Evolutionary conservation across 176 grass and related monocot genomes (phyloP), one percentile per base, ranked within the genome.

Genomic region (Bolboschoenus planiculmis): DNA sequence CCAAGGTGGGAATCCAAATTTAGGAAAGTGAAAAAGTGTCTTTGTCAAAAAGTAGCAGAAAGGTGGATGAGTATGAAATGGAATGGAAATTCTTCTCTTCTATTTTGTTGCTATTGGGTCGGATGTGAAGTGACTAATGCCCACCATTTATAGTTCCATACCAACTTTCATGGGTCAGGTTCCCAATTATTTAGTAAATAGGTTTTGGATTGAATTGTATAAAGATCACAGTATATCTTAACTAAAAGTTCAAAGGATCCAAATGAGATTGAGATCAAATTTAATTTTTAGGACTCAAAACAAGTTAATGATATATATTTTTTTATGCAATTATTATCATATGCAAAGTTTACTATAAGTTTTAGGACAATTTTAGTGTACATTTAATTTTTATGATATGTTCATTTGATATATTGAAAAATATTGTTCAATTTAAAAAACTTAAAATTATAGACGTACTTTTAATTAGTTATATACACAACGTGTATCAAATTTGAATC

Each of bases 1-100:
- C 4, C 2, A 47, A 40, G 37, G n/a, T 7, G 56, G n/a, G 58
- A 64, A 81, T 42, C 37, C 37, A 2, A 63, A 81, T 81, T 81
- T 64, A 31, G 51, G 56, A 64, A 81, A 81, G 79, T 81, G 35
- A 64, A 59, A n/a, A 81, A 27, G 79, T 26, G 35, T 6, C 2
- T 20, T 64, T 31, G 29, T 43, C 37, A 81, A 81, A n/a, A 81
- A 81, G 37, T 64, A 29, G 59, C 56, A 64, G 36, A 80, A 37
- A 57, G 36, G 37, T 60, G 78, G 4, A 29, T 50, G 20, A 56
- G 7, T 23, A 37, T 61, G 54, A 29, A 59, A n/a, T 40, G 46
- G 46, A 48, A 48, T 53, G n/a, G n/a, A n/a, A n/a, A n/a, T n/a
- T n/a, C n/a, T n/a, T n/a, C n/a, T 58, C 21, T 79, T 33, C n/a